Evolutionary conservation across 306 rosid genomes (phyloP), one percentile per base, ranked within the genome.

Genomic region (Vigna nakashimae): DNA sequence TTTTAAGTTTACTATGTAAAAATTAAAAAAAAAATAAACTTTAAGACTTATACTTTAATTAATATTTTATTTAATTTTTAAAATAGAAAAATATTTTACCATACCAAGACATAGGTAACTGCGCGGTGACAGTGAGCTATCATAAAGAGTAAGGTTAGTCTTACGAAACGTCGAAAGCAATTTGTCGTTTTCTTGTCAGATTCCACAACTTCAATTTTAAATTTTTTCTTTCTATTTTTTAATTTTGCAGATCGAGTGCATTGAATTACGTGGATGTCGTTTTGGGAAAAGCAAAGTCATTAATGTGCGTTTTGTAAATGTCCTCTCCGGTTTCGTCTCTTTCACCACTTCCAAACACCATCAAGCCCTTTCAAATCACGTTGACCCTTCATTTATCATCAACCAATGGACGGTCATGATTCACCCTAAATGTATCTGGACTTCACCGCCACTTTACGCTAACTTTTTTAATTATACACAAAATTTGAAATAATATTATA

Each of bases 131-230:
- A 40, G 13, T 16, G 50, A 71, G 22, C 0, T 40, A 40, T 6
- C 2, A 52, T 17, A n/a, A 59, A 30, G 32, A 34, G 76, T 34
- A 58, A 43, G 58, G 69, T 58, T 26, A 11, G 48, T 28, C 28
- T 36, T 20, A 16, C 34, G 58, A 77, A 71, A 36, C 82, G 45
- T 79, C 63, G 45, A 79, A 70, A 79, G 68, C 46, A 60, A 50
- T 53, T 87, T 90, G 89, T 82, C 94, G 71, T 84, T 84, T 88
- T 82, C 85, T 65, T 88, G 90, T 90, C 90, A 85, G 90, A 78
- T 60, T 52, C 69, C 17, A 6, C 36, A 8, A 20, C 26, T 1
- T 5, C 13, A 56, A 26, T 6, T 57, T 73, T 53, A 0, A 32
- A 2, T 10, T n/a, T 8, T 10, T 42, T 8, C 2, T 17, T 30